These are phyloP conservation scores for Fusarium redolens DNA, from an alignment of 2,329 filamentous ascomycete genomes.

Conservation along the genomic window DNA sequence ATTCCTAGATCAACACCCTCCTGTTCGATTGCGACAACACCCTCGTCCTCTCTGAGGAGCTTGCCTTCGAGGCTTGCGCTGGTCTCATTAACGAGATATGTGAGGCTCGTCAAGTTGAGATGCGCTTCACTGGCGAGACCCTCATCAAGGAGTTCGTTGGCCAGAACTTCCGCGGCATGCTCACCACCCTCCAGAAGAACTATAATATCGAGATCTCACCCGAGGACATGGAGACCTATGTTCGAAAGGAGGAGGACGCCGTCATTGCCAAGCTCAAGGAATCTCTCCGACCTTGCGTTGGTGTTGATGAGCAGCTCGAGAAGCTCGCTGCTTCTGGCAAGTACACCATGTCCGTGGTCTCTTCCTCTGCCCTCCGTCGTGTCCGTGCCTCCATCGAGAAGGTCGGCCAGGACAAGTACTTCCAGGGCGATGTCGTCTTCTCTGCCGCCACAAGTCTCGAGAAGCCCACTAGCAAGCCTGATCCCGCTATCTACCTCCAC, in stretches of 20 bases:
- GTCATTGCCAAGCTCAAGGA: slow-evolving; percentile 84
- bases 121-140: slow-evolving; percentile 80
- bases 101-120: slow-evolving; percentile 68
- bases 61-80: slow-evolving; percentile 92
- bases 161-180: slow-evolving; percentile 95
- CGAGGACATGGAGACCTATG: slow-evolving; percentile 79
- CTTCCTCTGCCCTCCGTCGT: slow-evolving; percentile 80
- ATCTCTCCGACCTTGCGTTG: slow-evolving; percentile 74
- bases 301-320: slow-evolving; percentile 75
- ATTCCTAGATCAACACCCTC: slow-evolving; percentile 69
- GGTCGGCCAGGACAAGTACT: slow-evolving; percentile 83
- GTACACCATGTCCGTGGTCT: slow-evolving; percentile 84
- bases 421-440: slow-evolving; percentile 79
- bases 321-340: slow-evolving; percentile 68
- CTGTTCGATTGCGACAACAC: slow-evolving; percentile 91
- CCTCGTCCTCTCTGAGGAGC: slow-evolving; percentile 88
- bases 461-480: slow-evolving; percentile 88
- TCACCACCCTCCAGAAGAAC: slow-evolving; percentile 78
- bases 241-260: slow-evolving; percentile 80
- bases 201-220: slow-evolving; percentile 76
- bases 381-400: slow-evolving; percentile 83
- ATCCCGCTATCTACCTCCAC: slow-evolving; percentile 87
- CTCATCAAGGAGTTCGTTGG: slow-evolving; percentile 91
- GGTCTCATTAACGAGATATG: slow-evolving; percentile 90
- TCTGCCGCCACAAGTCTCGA: slow-evolving; percentile 83